Evolutionary conservation across 495 filamentous ascomycete genomes (phyloP).

Genomic region (Peziza echinospora): DNA sequence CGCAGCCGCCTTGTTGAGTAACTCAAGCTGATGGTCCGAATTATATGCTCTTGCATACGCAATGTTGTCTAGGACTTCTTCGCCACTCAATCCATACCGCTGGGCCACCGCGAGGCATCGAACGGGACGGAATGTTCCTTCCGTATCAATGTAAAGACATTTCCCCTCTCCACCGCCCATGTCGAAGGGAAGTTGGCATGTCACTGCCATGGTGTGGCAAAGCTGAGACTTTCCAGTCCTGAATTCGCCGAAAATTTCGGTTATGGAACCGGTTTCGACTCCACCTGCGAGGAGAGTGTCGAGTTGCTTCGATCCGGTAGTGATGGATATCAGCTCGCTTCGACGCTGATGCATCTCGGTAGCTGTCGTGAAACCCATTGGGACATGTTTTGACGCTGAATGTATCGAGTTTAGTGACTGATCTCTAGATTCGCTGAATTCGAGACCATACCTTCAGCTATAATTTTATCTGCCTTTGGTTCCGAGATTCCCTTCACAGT

Average conservation of each 20-base stretch:
- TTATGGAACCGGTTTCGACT: conserved; percentile 90
- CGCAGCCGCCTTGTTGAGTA: conserved; percentile 78
- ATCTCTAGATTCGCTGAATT: no score
- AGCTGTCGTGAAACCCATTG: conserved; percentile 98
- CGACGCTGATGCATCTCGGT: conserved; percentile 96
- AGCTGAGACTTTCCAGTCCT: conserved; percentile 95
- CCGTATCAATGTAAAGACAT: conserved; percentile 97
- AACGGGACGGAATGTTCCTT: conserved; percentile 90
- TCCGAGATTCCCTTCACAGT: conserved; percentile 96
- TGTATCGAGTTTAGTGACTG: conserved; percentile 6
- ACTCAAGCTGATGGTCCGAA: conserved; percentile 85
- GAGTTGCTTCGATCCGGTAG: conserved; percentile 88
- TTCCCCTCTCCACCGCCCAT: conserved; percentile 98
- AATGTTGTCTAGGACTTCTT: conserved; percentile 94
- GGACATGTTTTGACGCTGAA: conserved; percentile 78
- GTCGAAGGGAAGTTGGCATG: conserved; percentile 90
- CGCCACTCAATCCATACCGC: conserved; percentile 78
- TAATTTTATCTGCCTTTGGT: conserved; percentile 82
- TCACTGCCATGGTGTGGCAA: conserved; percentile 94
- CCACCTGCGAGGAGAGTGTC: conserved; percentile 90
- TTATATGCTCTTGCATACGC: conserved; percentile 97
- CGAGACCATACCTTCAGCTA: conserved; percentile 50
- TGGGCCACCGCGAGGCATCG: conserved; percentile 78
- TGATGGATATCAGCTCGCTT: conserved; percentile 91
- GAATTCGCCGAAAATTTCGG: conserved; percentile 98